Base-by-base conservation (phyloP, 108 stramenopile species). In the Hondaea fermentalgiana region DNA sequence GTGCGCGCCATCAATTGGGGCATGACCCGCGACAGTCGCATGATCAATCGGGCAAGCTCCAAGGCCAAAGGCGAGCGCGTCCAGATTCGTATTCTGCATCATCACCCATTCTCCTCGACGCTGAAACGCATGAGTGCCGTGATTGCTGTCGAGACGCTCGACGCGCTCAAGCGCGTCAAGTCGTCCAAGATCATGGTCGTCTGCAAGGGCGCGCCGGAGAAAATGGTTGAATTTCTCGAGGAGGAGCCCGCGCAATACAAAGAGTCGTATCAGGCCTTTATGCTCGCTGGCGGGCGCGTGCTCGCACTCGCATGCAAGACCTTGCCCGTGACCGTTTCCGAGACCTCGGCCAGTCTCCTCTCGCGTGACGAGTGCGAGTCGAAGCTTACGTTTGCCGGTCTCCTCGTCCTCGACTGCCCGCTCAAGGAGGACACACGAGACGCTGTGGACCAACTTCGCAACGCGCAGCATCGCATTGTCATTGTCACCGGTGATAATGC, bases 401-500 rank as follows among this genome's bases (percentile, higher is more conserved):
- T 99, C 57, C 90, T 99, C n/a, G 92, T 97, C 28, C 91, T 98
- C 58, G 95, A 96, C 83, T 98, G 96, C 90, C 97, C 98, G 5
- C 90, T 99, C 44, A 99, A 99, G 91, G 72, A 92, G 8, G 97
- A 98, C 91, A 95, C 98, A 5, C 93, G 89, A 58, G 72, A 93
- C n/a, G 96, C 98, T 5, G 91, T 99, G 45, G 87, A 94, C 58
- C 96, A 98, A 87, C 90, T 99, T 23, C 88, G 89, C 29, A 90
- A 72, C 69, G 93, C 95, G 51, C 91, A 92, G 16, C 96, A 98
- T 72, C 55, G 88, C 17, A 90, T 92, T 29, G 94, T 96, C 44
- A 98, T 99, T 97, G 97, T 99, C 72, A 99, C 99, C 16, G 99
- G 99, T 72, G 99, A 99, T 91, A 94, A 95, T 23, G 92, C 96